These are phyloP conservation scores for Graphilbum fragrans DNA, from an alignment of 2,329 filamentous ascomycete species.

Conservation along the genomic window DNA sequence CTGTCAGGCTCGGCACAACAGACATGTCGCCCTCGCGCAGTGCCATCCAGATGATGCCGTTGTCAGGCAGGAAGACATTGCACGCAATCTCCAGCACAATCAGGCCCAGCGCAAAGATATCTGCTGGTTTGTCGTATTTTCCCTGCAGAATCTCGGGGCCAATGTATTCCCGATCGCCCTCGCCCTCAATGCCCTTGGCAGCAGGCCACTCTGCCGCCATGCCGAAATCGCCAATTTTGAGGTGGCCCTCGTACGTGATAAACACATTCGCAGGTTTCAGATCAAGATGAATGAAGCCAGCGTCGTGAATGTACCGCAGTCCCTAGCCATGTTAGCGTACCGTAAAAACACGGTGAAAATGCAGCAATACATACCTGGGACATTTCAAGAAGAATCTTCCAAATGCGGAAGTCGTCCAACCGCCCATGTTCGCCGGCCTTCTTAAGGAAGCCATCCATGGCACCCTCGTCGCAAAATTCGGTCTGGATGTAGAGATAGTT, in stretches of 20 bases:
- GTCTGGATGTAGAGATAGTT: slow-evolving; percentile 91
- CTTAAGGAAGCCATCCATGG: slow-evolving; percentile 74
- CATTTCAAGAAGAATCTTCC: slow-evolving; percentile 90
- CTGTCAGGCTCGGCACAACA: slow-evolving; percentile 78
- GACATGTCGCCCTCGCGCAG: slow-evolving; percentile 82
- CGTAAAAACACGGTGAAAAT: not conserved
- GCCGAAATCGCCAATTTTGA: slow-evolving; percentile 82
- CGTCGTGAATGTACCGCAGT: slow-evolving; percentile 78
- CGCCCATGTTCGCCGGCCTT: slow-evolving; percentile 72
- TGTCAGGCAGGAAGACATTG: slow-evolving; percentile 88
- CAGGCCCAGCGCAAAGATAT: slow-evolving; percentile 87
- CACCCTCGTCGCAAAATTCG: slow-evolving; percentile 91
- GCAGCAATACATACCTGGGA: slow-evolving; percentile 49
- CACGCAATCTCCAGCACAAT: slow-evolving; percentile 91
- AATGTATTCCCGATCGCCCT: slow-evolving; percentile 94
- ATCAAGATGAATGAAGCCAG: slow-evolving; percentile 75
- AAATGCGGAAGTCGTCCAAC: slow-evolving; percentile 94
- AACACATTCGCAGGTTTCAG: slow-evolving; percentile 78
- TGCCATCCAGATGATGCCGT: slow-evolving; percentile 82
- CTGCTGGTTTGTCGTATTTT: slow-evolving; percentile 77
- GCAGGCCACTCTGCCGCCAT: slow-evolving; percentile 72
- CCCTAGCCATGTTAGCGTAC: slow-evolving; percentile 42
- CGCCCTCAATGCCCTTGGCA: slow-evolving; percentile 65
- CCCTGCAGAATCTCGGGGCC: slow-evolving; percentile 84
- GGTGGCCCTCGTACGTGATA: slow-evolving; percentile 65